Evolutionary conservation across 495 filamentous ascomycete genomes (phyloP).

Genomic region (Ascobolus immersus): DNA sequence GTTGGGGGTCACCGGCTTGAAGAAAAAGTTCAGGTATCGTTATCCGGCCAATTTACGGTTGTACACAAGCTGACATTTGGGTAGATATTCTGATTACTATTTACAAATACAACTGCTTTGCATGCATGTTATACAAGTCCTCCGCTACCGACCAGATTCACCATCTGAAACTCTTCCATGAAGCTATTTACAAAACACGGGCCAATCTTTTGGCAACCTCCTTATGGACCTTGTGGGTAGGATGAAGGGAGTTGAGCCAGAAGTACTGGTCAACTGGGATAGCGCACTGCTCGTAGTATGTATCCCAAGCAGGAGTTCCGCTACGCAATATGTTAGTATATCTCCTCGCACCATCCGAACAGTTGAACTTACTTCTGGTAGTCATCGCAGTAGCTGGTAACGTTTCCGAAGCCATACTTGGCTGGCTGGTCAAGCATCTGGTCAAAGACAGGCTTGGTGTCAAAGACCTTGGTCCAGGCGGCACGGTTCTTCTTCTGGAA

Average conservation of each 20-base stretch:
- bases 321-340: slow-evolving; percentile 12
- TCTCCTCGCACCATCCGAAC: not conserved
- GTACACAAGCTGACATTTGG: too few species aligned
- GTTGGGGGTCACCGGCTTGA: too few species aligned
- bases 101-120: too few species aligned
- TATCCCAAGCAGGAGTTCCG: slow-evolving; percentile 27
- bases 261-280: slow-evolving; percentile 33
- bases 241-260: slow-evolving; percentile 37
- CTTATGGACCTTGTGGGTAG: slow-evolving; percentile 33
- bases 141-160: not conserved
- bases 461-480: slow-evolving; percentile 23
- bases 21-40: too few species aligned
- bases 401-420: slow-evolving; percentile 26
- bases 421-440: slow-evolving; percentile 28
- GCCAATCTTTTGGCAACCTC: slow-evolving; percentile 27
- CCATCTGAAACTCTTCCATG: too few species aligned
- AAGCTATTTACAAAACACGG: slow-evolving; percentile 17
- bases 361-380: slow-evolving; percentile 27
- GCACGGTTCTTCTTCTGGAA: slow-evolving; percentile 18
- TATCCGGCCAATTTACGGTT: too few species aligned
- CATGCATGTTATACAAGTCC: too few species aligned
- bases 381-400: slow-evolving; percentile 25
- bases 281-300: slow-evolving; percentile 23
- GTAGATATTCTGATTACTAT: too few species aligned
- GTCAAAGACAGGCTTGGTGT: slow-evolving; percentile 25